phyloP scores from a whole-genome alignment of 345 rosid species.

The Citrus mangshanensis region DNA sequence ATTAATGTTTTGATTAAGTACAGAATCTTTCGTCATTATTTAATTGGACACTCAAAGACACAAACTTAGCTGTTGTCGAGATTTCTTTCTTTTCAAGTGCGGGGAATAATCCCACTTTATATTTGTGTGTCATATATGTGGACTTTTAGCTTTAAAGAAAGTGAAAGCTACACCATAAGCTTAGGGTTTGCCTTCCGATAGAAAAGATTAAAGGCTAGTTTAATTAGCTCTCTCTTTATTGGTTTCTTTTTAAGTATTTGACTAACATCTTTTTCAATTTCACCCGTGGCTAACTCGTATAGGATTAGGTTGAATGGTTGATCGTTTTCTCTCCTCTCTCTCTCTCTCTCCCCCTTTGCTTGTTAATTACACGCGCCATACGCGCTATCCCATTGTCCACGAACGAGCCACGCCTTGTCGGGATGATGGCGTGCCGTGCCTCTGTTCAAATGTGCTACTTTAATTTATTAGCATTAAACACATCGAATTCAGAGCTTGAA shows the following conservation, averaged over 20 bases:
- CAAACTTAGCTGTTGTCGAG: slow-evolving; percentile 41
- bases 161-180: slow-evolving; percentile 12
- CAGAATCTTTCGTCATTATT: slow-evolving; percentile 39
- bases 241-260: slow-evolving; percentile 25
- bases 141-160: slow-evolving; percentile 31
- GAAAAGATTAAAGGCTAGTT: slow-evolving; percentile 4
- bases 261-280: slow-evolving; percentile 5
- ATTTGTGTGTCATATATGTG: slow-evolving; percentile 6
- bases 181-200: slow-evolving; percentile 31
- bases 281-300: slow-evolving; percentile 1
- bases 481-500: slow-evolving; percentile 10
- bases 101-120: slow-evolving; percentile 30
- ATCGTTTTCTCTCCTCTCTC: background rate
- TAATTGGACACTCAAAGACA: slow-evolving; percentile 13
- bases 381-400: background rate
- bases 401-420: background rate
- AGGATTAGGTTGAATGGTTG: background rate
- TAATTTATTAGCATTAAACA: background rate
- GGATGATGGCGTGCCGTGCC: background rate
- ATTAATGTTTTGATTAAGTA: slow-evolving; percentile 30
- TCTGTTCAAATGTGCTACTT: background rate
- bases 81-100: slow-evolving; percentile 29
- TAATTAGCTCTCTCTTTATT: background rate
- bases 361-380: background rate
- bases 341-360: background rate